Conservation (phyloP, 768 basidiomycete genomes). For the Sporobolomyces phaffii region DNA sequence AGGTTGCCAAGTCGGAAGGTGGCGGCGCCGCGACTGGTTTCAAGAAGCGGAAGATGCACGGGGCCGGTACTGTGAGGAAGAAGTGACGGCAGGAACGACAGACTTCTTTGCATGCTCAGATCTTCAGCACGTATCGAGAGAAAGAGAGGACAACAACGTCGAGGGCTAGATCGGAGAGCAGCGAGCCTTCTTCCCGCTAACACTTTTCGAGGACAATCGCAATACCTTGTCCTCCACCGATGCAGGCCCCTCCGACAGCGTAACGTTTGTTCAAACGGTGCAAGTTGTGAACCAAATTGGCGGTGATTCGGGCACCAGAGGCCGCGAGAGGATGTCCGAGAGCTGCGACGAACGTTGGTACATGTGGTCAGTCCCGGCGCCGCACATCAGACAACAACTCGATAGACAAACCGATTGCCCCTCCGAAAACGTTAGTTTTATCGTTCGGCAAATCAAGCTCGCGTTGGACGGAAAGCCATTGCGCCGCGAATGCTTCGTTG, state of each 20-base stretch:
- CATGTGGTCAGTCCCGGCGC: too few species aligned
- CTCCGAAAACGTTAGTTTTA: constrained; percentile 44
- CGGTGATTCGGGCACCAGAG: constrained; percentile 44
- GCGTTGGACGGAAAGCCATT: constrained; percentile 48
- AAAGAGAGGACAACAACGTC: too few species aligned
- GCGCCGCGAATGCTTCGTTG: constrained; percentile 48
- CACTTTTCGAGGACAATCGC: constrained; percentile 29
- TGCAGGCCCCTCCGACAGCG: constrained; percentile 49
- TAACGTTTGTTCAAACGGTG: constrained; percentile 47
- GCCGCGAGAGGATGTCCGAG: constrained; percentile 42
- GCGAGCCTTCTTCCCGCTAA: too few species aligned
- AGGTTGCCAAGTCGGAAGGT: neutral
- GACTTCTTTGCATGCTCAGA: neutral
- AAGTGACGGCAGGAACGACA: neutral
- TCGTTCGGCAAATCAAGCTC: constrained; percentile 47
- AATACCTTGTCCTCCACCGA: constrained; percentile 47
- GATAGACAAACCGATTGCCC: constrained; percentile 50
- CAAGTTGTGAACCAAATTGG: constrained; percentile 48
- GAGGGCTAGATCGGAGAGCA: too few species aligned
- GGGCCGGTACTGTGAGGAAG: constrained; percentile 2
- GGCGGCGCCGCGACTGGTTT: constrained; percentile 13
- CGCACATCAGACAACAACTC: too few species aligned
- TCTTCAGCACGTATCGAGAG: neutral
- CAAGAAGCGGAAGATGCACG: constrained; percentile 36
- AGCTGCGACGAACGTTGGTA: constrained; percentile 10